Evolutionary conservation across 2,329 filamentous ascomycete species (phyloP).

Genomic region (Nemania diffusa): DNA sequence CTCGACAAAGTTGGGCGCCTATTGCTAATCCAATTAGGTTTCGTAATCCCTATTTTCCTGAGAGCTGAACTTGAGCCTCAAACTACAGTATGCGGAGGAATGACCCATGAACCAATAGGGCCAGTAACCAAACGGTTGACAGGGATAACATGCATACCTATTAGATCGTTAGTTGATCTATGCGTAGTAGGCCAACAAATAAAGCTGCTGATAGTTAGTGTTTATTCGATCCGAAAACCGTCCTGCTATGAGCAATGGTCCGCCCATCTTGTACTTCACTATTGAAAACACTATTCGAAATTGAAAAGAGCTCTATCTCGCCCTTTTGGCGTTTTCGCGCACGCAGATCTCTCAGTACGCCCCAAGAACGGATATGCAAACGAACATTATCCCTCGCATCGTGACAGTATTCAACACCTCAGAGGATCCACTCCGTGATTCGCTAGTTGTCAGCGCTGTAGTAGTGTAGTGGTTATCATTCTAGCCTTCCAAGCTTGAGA

Average conservation of each 20-base stretch:
- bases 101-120: no score
- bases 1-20: neutral
- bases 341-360: neutral
- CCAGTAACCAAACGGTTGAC: neutral
- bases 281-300: neutral
- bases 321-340: neutral
- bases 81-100: neutral
- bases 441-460: conserved; percentile 20
- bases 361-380: neutral
- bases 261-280: neutral
- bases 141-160: conserved; percentile 10
- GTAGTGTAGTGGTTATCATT: conserved; percentile 38
- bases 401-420: neutral
- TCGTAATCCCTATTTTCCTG: conserved; percentile 1
- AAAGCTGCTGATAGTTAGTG: no score
- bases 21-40: neutral
- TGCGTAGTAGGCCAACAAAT: no score
- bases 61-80: conserved; percentile 1
- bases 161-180: no score
- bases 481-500: conserved; percentile 38
- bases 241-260: no score
- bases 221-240: no score
- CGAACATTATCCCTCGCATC: neutral
- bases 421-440: neutral
- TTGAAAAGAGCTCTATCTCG: neutral